Percentiles rank a stretch among this genome's conserved stretches.
phyloP scores from a whole-genome alignment of 2,329 filamentous ascomycete genomes.

The Calonectria hawksworthii region DNA sequence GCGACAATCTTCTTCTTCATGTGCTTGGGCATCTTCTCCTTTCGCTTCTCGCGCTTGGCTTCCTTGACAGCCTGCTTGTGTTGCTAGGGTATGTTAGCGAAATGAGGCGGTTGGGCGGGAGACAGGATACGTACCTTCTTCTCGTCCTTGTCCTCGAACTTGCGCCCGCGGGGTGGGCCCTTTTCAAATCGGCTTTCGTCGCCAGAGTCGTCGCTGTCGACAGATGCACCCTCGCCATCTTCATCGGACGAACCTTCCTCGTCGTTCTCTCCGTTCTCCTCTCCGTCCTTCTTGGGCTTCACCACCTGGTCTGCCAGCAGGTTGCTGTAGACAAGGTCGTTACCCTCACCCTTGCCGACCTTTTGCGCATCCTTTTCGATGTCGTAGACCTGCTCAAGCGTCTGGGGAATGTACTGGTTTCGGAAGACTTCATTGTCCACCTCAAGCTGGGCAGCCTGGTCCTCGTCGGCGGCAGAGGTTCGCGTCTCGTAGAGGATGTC shows the following conservation, averaged over 20 bases:
- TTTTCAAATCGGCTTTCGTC: conserved; percentile 73
- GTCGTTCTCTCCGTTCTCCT: conserved; percentile 52
- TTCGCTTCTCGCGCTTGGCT: conserved; percentile 92
- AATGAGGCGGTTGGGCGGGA: background rate
- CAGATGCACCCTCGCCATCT: conserved; percentile 64
- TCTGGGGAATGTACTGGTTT: conserved; percentile 97
- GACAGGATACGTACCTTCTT: conserved; percentile 74
- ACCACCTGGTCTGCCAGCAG: conserved; percentile 81
- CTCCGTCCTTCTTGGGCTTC: conserved; percentile 51
- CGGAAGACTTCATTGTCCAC: conserved; percentile 94
- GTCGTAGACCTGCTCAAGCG: conserved; percentile 95
- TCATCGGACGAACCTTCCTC: conserved; percentile 54
- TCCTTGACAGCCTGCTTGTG: conserved; percentile 96
- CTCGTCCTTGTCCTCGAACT: conserved; percentile 91
- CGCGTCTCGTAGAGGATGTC: conserved; percentile 76
- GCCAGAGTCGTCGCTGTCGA: conserved; percentile 59
- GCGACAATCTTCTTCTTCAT: conserved; percentile 90
- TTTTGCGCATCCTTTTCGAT: conserved; percentile 90
- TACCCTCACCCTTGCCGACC: conserved; percentile 79
- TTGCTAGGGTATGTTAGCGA: conserved; percentile 52
- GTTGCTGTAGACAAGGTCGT: conserved; percentile 86
- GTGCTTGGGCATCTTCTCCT: conserved; percentile 96
- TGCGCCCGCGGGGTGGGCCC: conserved; percentile 81
- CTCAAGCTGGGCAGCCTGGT: conserved; percentile 72
- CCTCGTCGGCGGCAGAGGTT: conserved; percentile 63